Base-by-base conservation (phyloP, 768 basidiomycete genomes). In the Russula sp. region DNA sequence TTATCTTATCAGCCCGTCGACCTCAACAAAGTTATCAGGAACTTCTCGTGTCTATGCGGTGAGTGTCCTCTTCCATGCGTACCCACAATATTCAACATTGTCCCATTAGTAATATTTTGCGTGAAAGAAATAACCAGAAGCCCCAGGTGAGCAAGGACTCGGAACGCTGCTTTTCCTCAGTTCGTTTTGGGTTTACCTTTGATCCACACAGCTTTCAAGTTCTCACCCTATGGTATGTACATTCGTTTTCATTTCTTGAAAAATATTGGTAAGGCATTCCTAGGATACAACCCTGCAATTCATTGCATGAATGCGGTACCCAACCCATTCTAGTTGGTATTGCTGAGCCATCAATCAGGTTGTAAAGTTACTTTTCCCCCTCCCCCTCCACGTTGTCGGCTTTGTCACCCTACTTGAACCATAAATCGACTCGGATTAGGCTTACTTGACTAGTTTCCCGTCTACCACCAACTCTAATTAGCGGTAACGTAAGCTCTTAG, bases 11-110 rank as follows among this genome's bases (percentile, higher is more conserved):
- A 82, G 80, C 72, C 34, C 71, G 72, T 52, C 82, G 82, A 48
- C 83, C 81, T 0, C 72, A 76, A 34, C 88, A 88, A 71, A 81
- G 83, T 7, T 90, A 91, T 65, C 79, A 83, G 63, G 82, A 86
- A 57, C 71, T 92, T 11, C 73, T 92, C 40, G 72, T 69, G 39
- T 80, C 80, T 37, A 64, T 89, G 39, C 80, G 88, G 82, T 84
- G 56, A 56, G 75, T 57, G 20, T 22, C 3, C 31, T 57, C 32
- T 18, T 20, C 16, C 39, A 16, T 40, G 4, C 14, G n/a, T 22
- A 1, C 40, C 54, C 13, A 9, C 27, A 22, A 55, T 27, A 20
- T 42, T 42, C 40, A 27, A 57, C n/a, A 13, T 51, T 4, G 16
- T 22, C 31, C 18, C 13, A 14, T 54, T 62, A 86, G 85, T 47